These are phyloP conservation scores for Fusarium sp. DNA, from an alignment of 2,329 filamentous ascomycete genomes.

Conservation along the genomic window DNA sequence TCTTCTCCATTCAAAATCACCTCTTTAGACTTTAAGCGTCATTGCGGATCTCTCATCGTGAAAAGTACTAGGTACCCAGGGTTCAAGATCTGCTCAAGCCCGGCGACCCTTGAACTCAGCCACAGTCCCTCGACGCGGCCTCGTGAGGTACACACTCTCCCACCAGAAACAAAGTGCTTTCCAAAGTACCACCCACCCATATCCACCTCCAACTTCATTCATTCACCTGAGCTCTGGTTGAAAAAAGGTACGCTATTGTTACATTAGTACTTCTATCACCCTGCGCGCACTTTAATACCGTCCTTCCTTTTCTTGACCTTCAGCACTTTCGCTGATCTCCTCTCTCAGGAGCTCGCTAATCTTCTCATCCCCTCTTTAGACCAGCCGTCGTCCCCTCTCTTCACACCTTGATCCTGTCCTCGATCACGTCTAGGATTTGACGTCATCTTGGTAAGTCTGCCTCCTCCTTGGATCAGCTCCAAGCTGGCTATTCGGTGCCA, in stretches of 20 bases:
- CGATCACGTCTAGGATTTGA: conserved; percentile 33
- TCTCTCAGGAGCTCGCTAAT: background rate
- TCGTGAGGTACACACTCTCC: conserved; percentile 9
- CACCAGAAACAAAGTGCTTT: conserved; percentile 24
- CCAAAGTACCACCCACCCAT: conserved; percentile 17
- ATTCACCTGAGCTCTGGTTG: conserved; percentile 23
- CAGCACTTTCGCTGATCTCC: conserved; percentile 5
- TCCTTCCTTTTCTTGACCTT: background rate
- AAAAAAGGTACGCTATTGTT: conserved; percentile 19
- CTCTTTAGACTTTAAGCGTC: background rate
- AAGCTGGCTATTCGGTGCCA: conserved; percentile 21
- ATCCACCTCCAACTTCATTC: conserved; percentile 20
- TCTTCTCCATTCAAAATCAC: no score
- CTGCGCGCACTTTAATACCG: conserved; percentile 2
- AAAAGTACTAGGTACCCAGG: conserved; percentile 7
- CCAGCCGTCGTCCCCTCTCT: conserved; percentile 14
- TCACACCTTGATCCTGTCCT: conserved; percentile 7
- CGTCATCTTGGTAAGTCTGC: conserved; percentile 44
- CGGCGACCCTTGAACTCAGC: conserved; percentile 40
- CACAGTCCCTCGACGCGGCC: conserved; percentile 43
- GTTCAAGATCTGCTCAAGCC: conserved; percentile 9
- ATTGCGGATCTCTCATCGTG: background rate
- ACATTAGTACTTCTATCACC: conserved; percentile 7
- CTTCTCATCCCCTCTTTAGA: conserved; percentile 9
- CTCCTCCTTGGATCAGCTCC: conserved; percentile 28